A percentile compares a stretch with the other conserved stretches of the same genome.
Evolutionary conservation across 106 monocot species (phyloP).

Genomic region (Acorus gramineus): DNA sequence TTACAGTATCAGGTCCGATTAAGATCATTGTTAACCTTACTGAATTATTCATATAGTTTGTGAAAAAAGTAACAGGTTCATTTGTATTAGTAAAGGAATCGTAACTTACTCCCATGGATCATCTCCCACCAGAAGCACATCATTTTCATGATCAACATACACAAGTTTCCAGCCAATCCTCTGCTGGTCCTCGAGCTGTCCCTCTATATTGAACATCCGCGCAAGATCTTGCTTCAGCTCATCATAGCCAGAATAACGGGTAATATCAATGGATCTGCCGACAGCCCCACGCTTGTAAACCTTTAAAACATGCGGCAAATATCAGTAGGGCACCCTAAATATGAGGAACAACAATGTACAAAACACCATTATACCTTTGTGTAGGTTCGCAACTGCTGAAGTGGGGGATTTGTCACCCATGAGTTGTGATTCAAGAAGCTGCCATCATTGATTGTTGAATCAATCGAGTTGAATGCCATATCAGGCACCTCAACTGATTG

Average conservation of each 20-base stretch:
- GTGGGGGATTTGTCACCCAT: conserved; percentile 41
- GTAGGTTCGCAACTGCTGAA: conserved; percentile 67
- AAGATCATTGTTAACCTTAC: too few species aligned
- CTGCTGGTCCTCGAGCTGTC: conserved; percentile 76
- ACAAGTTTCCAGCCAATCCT: conserved; percentile 94
- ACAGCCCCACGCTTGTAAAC: conserved; percentile 94
- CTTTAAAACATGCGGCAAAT: conserved; percentile 8
- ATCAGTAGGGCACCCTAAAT: too few species aligned
- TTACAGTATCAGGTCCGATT: too few species aligned
- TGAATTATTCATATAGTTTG: too few species aligned
- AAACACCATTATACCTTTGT: conserved; percentile 53
- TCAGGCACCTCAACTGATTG: conserved; percentile 81
- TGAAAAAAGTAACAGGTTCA: too few species aligned
- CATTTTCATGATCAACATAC: conserved; percentile 88
- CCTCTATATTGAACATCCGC: conserved; percentile 94
- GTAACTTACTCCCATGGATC: conserved; percentile 97
- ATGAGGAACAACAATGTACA: too few species aligned
- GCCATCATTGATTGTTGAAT: conserved; percentile 58
- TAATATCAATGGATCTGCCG: conserved; percentile 86
- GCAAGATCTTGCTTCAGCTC: conserved; percentile 87
- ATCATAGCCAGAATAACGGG: conserved; percentile 70
- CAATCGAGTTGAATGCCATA: conserved; percentile 73
- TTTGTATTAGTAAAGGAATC: neutral
- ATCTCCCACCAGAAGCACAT: conserved; percentile 89
- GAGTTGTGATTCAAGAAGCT: conserved; percentile 61